These are phyloP conservation scores for Vachellia collinsii DNA, from an alignment of 306 rosid genomes.

Conservation along the genomic window DNA sequence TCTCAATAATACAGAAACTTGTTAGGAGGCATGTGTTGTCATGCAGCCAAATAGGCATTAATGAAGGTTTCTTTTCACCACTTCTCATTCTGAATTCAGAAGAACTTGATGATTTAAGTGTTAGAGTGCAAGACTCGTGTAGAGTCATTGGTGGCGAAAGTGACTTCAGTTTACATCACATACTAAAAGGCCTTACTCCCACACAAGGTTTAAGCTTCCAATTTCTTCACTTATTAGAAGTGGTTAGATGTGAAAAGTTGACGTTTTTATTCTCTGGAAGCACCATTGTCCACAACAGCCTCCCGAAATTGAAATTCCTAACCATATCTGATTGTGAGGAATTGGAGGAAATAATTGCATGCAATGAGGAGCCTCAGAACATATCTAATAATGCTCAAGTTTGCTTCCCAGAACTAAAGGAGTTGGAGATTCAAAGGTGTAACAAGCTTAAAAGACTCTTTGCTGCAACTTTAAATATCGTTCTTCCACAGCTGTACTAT, in stretches of 20 bases:
- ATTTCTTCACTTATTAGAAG: neutral
- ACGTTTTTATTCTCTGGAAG: neutral
- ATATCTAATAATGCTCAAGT: neutral
- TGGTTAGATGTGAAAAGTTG: neutral
- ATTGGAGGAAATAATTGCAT: slow-evolving; percentile 1
- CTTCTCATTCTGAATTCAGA: neutral
- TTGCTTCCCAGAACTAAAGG: neutral
- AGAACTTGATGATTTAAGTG: neutral
- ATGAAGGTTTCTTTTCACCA: neutral
- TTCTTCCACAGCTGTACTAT: neutral
- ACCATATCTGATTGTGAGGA: neutral
- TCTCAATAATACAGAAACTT: neutral
- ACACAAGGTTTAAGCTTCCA: neutral
- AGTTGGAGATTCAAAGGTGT: neutral
- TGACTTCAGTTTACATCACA: neutral
- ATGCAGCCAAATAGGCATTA: neutral
- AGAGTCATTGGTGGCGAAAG: neutral
- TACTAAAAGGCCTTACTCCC: neutral
- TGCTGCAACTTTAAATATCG: neutral
- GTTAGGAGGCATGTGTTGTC: neutral
- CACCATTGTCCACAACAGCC: neutral
- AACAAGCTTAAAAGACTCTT: neutral
- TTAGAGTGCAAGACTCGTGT: neutral
- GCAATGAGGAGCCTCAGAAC: neutral
- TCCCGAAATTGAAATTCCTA: neutral